phyloP scores from a whole-genome alignment of 1,284 basidiomycete genomes.

The Gymnopus androsaceus region DNA sequence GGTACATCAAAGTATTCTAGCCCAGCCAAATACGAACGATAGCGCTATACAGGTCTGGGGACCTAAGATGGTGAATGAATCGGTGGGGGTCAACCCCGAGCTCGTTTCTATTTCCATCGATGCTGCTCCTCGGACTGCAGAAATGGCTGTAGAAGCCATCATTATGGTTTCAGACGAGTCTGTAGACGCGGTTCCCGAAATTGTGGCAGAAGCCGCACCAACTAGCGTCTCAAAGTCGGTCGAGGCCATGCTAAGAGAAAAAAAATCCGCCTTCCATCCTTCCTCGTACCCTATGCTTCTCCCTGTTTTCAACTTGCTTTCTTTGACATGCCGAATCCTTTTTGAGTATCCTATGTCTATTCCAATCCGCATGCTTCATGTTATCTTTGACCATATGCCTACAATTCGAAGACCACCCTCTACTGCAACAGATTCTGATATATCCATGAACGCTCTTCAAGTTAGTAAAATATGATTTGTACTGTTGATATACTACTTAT shows the following conservation, averaged over 20 bases:
- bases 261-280: neutral
- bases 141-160: slow-evolving; percentile 37
- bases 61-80: slow-evolving; percentile 47
- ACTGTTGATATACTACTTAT: slow-evolving; percentile 32
- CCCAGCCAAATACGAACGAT: slow-evolving; percentile 44
- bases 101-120: slow-evolving; percentile 47
- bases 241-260: slow-evolving; percentile 8
- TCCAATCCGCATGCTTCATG: slow-evolving; percentile 32
- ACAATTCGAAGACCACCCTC: slow-evolving; percentile 2
- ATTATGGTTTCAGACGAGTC: slow-evolving; percentile 36
- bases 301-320: slow-evolving; percentile 44
- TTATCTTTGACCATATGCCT: slow-evolving; percentile 11
- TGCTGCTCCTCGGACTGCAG: slow-evolving; percentile 39
- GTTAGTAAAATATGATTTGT: slow-evolving; percentile 42
- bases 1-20: slow-evolving; percentile 50
- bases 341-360: slow-evolving; percentile 48
- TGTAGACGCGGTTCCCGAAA: slow-evolving; percentile 38
- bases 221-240: slow-evolving; percentile 25
- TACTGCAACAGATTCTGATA: slow-evolving; percentile 25
- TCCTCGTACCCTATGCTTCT: slow-evolving; percentile 32
- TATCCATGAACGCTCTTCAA: slow-evolving; percentile 42
- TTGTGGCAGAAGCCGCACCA: slow-evolving; percentile 31
- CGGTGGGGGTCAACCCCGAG: slow-evolving; percentile 46
- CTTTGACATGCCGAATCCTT: slow-evolving; percentile 46
- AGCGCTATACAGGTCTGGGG: slow-evolving; percentile 46